phyloP scores from a whole-genome alignment of 2,329 filamentous ascomycete genomes.

The Fusarium sp. region DNA sequence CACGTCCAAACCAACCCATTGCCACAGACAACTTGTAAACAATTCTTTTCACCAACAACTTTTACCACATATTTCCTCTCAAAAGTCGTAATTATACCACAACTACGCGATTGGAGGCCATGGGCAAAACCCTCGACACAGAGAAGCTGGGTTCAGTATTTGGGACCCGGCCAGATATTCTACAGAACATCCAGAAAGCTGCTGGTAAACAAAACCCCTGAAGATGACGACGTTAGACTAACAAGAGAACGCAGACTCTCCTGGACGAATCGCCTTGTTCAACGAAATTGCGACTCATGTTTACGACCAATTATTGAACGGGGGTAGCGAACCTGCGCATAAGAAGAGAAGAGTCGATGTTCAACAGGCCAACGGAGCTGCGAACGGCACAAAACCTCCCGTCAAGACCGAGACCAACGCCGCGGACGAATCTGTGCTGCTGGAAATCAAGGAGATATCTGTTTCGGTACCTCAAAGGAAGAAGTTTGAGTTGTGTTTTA shows the following conservation, averaged over 20 bases:
- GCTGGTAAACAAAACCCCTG: conserved; percentile 60
- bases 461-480: conserved; percentile 76
- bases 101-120: conserved; percentile 45
- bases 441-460: conserved; percentile 75
- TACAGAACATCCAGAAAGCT: conserved; percentile 64
- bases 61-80: conserved; percentile 13
- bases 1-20: conserved; percentile 17
- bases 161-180: conserved; percentile 67
- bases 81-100: conserved; percentile 35
- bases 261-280: conserved; percentile 64
- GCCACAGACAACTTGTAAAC: conserved; percentile 34
- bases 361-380: conserved; percentile 46
- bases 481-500: conserved; percentile 75
- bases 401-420: conserved; percentile 52
- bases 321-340: conserved; percentile 59
- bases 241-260: conserved; percentile 59
- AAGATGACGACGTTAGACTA: conserved; percentile 14
- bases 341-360: conserved; percentile 67
- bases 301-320: conserved; percentile 57
- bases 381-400: conserved; percentile 40
- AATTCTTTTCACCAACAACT: conserved; percentile 24
- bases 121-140: conserved; percentile 62
- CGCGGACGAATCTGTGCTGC: conserved; percentile 64
- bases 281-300: conserved; percentile 68
- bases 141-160: conserved; percentile 66